Evolutionary conservation across 129 eudicot species (phyloP).

Genomic region (Gnaphalium uliginosum): DNA sequence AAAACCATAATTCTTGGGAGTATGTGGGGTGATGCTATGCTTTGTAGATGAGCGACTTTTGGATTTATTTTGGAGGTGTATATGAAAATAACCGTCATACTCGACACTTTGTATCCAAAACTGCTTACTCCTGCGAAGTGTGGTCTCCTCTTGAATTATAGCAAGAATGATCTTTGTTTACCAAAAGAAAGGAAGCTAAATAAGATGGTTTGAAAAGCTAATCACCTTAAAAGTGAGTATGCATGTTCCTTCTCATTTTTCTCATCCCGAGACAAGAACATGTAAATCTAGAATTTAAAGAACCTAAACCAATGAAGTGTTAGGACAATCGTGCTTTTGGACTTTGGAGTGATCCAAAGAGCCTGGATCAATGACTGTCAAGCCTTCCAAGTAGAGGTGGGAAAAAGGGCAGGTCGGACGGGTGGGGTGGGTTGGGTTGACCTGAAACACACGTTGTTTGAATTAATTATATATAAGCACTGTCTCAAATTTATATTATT

Average conservation of each 20-base stretch:
- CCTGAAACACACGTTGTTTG: not conserved
- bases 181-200: not conserved
- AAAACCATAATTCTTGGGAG: constrained; percentile 11
- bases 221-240: not conserved
- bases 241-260: not conserved
- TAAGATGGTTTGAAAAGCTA: constrained; percentile 2
- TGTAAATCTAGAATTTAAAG: not conserved
- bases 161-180: constrained; percentile 6
- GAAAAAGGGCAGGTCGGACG: not conserved
- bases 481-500: not conserved
- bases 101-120: not conserved
- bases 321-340: not conserved
- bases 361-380: not conserved
- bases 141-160: not conserved
- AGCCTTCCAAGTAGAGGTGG: not conserved
- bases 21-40: not conserved
- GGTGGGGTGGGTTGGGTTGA: not conserved
- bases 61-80: not conserved
- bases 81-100: not conserved
- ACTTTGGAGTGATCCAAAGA: not conserved
- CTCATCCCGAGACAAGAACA: not conserved
- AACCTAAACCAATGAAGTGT: not conserved
- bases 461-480: not conserved
- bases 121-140: not conserved
- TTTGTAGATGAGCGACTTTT: not conserved